Percentiles rank a stretch among this genome's conserved stretches.
phyloP scores from a whole-genome alignment of 805 yeast genomes.

The Teunomyces kruisii region DNA sequence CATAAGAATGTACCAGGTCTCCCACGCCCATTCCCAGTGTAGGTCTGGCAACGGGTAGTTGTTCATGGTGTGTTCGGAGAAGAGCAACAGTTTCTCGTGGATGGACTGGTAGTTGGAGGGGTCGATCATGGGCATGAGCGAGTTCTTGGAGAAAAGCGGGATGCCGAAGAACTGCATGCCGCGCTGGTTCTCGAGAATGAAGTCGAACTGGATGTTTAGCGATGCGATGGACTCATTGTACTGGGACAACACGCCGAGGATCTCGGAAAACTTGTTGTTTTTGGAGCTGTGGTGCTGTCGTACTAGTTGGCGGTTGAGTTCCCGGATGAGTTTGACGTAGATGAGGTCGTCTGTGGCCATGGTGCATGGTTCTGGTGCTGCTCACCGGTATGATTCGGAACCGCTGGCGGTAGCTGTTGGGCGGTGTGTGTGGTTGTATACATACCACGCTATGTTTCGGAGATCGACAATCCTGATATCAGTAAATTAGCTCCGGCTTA shows the following conservation, averaged over 20 bases:
- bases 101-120: constrained; percentile 50
- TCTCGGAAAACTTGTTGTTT: constrained; percentile 7
- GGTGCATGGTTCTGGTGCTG: background rate
- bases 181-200: constrained; percentile 54
- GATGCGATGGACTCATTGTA: constrained; percentile 9
- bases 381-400: too few relatives aligned
- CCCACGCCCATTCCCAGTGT: constrained; percentile 69
- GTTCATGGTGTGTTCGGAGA: constrained; percentile 20
- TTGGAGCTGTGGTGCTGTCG: constrained; percentile 3
- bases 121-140: constrained; percentile 49
- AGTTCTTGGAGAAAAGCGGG: constrained; percentile 46
- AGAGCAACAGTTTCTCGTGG: constrained; percentile 36
- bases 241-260: constrained; percentile 6
- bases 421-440: background rate
- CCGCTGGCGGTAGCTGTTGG: too few relatives aligned
- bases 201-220: constrained; percentile 28
- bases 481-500: too few relatives aligned
- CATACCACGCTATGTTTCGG: too few relatives aligned
- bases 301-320: constrained; percentile 4
- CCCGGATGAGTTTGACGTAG: constrained; percentile 8
- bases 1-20: constrained; percentile 74
- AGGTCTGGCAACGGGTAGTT: constrained; percentile 55
- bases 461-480: too few relatives aligned
- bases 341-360: constrained; percentile 2
- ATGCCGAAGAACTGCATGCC: constrained; percentile 54